Evolutionary conservation across 768 basidiomycete species (phyloP).

Genomic region (Rhizopogon vulgaris): DNA sequence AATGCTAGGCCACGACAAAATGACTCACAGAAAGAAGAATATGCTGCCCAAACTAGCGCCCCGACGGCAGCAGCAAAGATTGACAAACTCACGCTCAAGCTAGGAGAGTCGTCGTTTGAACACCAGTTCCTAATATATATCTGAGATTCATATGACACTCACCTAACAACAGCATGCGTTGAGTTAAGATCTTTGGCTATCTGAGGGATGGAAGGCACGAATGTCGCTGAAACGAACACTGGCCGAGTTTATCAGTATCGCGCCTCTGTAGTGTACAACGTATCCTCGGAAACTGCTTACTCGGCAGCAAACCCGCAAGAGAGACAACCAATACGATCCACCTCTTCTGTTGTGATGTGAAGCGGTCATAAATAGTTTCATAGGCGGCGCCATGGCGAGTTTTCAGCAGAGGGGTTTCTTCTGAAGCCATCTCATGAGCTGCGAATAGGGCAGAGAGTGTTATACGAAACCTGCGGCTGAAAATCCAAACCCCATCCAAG

Average conservation of each 20-base stretch:
- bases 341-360: slow-evolving; percentile 1
- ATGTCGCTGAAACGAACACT: slow-evolving; percentile 65
- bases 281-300: not conserved
- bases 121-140: not conserved
- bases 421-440: not conserved
- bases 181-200: slow-evolving; percentile 57
- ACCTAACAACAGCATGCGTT: slow-evolving; percentile 51
- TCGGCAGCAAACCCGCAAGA: slow-evolving; percentile 4
- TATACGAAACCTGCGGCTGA: no score
- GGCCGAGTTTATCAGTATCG: not conserved
- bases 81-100: slow-evolving; percentile 44
- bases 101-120: slow-evolving; percentile 5
- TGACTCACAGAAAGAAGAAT: slow-evolving; percentile 14
- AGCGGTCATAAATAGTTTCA: slow-evolving; percentile 3
- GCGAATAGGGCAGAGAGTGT: not conserved
- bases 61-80: slow-evolving; percentile 25
- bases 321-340: slow-evolving; percentile 3
- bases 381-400: not conserved
- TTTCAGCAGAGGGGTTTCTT: slow-evolving; percentile 2
- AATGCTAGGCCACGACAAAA: slow-evolving; percentile 5
- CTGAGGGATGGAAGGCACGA: slow-evolving; percentile 64
- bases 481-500: no score
- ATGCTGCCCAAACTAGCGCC: no score
- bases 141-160: not conserved
- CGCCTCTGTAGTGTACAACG: not conserved